These are phyloP conservation scores for Citeromyces matritensis DNA, from an alignment of 805 yeast species.

Conservation along the genomic window DNA sequence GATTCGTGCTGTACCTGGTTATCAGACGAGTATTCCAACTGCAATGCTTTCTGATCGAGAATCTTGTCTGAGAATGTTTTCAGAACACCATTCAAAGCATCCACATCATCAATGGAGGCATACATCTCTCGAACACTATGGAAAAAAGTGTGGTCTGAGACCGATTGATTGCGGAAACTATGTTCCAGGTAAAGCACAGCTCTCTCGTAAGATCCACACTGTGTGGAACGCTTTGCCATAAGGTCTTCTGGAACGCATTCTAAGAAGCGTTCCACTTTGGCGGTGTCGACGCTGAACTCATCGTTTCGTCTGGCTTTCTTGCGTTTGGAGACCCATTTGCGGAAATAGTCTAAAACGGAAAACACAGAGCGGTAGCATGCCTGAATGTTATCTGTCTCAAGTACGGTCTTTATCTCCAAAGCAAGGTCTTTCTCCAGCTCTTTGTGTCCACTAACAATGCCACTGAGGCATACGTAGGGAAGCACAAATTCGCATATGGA, in stretches of 20 bases:
- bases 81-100: conserved; percentile 77
- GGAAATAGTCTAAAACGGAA: conserved; percentile 67
- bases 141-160: conserved; percentile 23
- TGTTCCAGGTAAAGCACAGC: conserved; percentile 80
- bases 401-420: conserved; percentile 43
- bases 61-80: conserved; percentile 56
- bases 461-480: conserved; percentile 61
- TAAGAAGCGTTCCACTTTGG: conserved; percentile 31
- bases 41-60: conserved; percentile 61
- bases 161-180: conserved; percentile 28
- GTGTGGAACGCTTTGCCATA: conserved; percentile 66
- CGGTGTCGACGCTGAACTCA: conserved; percentile 8
- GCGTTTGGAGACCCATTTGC: conserved; percentile 45
- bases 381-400: conserved; percentile 44
- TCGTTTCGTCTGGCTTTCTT: conserved; percentile 10
- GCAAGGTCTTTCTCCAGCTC: conserved; percentile 1
- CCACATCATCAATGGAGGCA: conserved; percentile 78
- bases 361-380: conserved; percentile 63
- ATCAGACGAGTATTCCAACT: conserved; percentile 71
- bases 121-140: conserved; percentile 63
- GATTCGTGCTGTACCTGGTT: conserved; percentile 86
- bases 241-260: conserved; percentile 46
- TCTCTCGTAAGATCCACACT: conserved; percentile 76
- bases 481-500: conserved; percentile 55
- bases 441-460: conserved; percentile 24